Conservation (phyloP, 345 rosid species). For the Streptanthus diversifolius region DNA sequence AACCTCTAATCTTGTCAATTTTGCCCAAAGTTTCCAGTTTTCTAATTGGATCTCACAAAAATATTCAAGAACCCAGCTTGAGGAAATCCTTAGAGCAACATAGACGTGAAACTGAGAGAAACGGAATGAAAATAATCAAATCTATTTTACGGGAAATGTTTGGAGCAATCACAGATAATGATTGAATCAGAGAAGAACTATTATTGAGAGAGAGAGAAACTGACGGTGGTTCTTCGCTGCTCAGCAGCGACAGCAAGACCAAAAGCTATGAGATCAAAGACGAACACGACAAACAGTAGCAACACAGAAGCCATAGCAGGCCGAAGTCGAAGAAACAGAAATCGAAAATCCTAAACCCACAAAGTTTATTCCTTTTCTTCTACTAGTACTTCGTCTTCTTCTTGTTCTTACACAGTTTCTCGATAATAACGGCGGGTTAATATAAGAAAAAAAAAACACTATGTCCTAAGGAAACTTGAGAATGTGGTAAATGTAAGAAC, state of each 20-base stretch:
- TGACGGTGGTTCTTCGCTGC: constrained; percentile 79
- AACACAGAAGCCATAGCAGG: constrained; percentile 60
- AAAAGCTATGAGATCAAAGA: constrained; percentile 77
- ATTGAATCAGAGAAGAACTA: not conserved
- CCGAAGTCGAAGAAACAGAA: not conserved
- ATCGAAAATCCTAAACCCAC: not conserved
- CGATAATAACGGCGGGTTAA: not conserved
- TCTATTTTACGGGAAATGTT: not conserved
- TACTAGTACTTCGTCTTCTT: not conserved
- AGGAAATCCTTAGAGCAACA: not conserved
- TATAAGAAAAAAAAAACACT: too few species aligned
- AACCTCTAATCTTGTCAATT: not conserved
- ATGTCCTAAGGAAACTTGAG: too few species aligned
- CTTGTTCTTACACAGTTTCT: not conserved
- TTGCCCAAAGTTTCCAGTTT: constrained; percentile 3
- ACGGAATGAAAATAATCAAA: not conserved
- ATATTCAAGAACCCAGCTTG: not conserved
- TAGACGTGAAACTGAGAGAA: not conserved
- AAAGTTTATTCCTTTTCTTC: constrained; percentile 5
- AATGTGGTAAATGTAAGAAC: too few species aligned
- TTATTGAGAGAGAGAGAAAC: constrained; percentile 23
- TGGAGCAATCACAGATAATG: not conserved
- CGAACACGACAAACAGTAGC: constrained; percentile 58
- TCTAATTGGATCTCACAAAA: not conserved
- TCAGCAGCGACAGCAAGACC: constrained; percentile 97